Evolutionary conservation across 768 basidiomycete genomes (phyloP).

Genomic region (Krasilnikovozyma curviuscula): DNA sequence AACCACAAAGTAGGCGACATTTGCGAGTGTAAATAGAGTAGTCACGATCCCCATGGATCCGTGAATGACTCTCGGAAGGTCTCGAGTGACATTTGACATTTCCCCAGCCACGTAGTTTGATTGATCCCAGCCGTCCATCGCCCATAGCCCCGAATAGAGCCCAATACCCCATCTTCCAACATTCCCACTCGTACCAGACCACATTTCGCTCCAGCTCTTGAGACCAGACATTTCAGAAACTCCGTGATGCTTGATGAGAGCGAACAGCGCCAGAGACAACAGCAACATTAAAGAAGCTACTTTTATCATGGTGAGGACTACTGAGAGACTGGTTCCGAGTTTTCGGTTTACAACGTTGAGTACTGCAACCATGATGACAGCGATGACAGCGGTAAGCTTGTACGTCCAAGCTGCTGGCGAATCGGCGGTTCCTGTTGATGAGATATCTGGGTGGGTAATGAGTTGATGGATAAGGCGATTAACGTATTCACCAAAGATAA

Average conservation of each 20-base stretch:
- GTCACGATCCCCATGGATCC: slow-evolving; percentile 69
- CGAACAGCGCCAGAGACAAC: background rate
- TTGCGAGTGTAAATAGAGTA: slow-evolving; percentile 33
- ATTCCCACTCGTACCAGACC: slow-evolving; percentile 40
- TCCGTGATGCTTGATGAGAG: background rate
- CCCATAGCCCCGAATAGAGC: slow-evolving; percentile 81
- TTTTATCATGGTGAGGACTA: slow-evolving; percentile 77
- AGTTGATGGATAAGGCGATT: slow-evolving; percentile 71
- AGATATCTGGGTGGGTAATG: slow-evolving; percentile 26
- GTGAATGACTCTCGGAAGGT: slow-evolving; percentile 76
- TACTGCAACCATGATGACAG: slow-evolving; percentile 50
- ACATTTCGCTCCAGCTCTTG: slow-evolving; percentile 14
- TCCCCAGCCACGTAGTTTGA: slow-evolving; percentile 61
- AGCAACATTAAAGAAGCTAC: slow-evolving; percentile 27
- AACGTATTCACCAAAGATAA: slow-evolving; percentile 46
- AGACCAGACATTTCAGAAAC: slow-evolving; percentile 1
- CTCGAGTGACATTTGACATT: slow-evolving; percentile 59
- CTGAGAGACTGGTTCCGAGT: slow-evolving; percentile 58
- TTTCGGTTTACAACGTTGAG: slow-evolving; percentile 61
- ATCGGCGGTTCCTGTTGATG: background rate
- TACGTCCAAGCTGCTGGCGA: slow-evolving; percentile 42
- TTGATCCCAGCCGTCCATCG: slow-evolving; percentile 55
- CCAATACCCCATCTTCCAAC: slow-evolving; percentile 73
- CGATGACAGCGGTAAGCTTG: slow-evolving; percentile 33
- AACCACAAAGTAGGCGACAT: slow-evolving; percentile 80